Conservation (phyloP, 108 stramenopile genomes). For the Nitzschia inconspicua region DNA sequence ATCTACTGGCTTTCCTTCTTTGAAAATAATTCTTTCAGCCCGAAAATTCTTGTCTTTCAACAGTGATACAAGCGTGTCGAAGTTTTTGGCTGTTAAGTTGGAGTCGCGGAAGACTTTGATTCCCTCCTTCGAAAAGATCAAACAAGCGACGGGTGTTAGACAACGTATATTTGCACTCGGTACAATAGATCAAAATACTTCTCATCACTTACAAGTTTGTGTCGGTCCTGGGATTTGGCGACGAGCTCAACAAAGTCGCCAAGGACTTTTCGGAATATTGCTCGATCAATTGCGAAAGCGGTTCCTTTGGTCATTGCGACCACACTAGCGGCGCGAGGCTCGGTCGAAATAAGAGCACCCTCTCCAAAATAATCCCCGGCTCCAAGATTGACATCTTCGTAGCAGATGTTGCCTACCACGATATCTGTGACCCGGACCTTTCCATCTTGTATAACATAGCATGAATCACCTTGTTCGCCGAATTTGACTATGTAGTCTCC, state of each 20-base stretch:
- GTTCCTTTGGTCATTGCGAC: slow-evolving; percentile 24
- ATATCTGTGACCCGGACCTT: slow-evolving; percentile 43
- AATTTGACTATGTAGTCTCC: slow-evolving; percentile 58
- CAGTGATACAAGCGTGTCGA: slow-evolving; percentile 34
- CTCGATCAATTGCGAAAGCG: slow-evolving; percentile 41
- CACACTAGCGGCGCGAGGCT: slow-evolving; percentile 47
- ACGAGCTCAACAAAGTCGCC: slow-evolving; percentile 34
- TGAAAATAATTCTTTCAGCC: slow-evolving; percentile 63
- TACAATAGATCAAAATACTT: neutral
- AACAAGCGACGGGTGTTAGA: neutral
- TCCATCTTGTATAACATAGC: slow-evolving; percentile 77
- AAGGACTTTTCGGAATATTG: slow-evolving; percentile 34
- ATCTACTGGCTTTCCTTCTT: slow-evolving; percentile 54
- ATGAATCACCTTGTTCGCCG: slow-evolving; percentile 54
- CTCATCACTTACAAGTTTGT: slow-evolving; percentile 28
- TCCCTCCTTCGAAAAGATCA: neutral
- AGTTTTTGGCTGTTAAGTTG: slow-evolving; percentile 41
- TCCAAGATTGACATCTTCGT: slow-evolving; percentile 42
- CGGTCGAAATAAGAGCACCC: slow-evolving; percentile 24
- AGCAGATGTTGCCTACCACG: slow-evolving; percentile 35
- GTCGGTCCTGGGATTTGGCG: slow-evolving; percentile 35
- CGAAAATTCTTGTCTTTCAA: slow-evolving; percentile 43
- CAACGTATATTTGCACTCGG: neutral
- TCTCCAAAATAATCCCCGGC: slow-evolving; percentile 47
- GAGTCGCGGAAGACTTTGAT: slow-evolving; percentile 33